Evolutionary conservation across 148 eudicot genomes (phyloP).

Genomic region (Arbutus unedo): DNA sequence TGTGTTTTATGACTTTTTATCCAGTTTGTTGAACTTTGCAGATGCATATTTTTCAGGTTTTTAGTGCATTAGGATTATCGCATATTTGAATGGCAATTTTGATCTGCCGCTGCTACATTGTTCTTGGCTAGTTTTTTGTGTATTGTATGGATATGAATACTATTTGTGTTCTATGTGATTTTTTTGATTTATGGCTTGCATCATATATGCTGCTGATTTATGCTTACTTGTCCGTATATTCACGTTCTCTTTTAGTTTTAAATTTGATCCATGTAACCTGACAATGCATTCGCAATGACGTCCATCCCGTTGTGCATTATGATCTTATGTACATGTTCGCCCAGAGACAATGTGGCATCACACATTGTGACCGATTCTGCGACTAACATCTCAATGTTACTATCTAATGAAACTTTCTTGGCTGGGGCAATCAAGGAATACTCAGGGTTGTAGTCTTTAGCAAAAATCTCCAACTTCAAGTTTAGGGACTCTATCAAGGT

Average conservation of each 20-base stretch:
- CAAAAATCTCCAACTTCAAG: neutral
- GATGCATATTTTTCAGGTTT: neutral
- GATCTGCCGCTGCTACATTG: neutral
- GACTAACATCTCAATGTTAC: neutral
- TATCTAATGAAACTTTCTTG: neutral
- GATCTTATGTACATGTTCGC: neutral
- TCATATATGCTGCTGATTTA: neutral
- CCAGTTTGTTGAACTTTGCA: neutral
- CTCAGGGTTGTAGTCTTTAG: neutral
- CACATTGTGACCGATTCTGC: neutral
- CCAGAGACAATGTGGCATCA: neutral
- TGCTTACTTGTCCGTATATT: neutral
- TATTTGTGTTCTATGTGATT: neutral
- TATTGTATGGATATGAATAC: neutral
- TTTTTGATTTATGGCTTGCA: neutral
- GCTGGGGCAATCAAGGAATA: neutral
- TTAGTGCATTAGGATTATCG: neutral
- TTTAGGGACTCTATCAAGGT: conserved; percentile 2
- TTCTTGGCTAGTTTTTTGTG: neutral
- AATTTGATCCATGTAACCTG: neutral
- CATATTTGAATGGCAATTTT: neutral
- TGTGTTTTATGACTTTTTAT: neutral
- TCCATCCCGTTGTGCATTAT: neutral
- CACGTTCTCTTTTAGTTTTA: neutral
- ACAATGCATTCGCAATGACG: neutral